phyloP scores from a whole-genome alignment of 371 early-diverging fungal species.

The Syncephalastrum racemosum region DNA sequence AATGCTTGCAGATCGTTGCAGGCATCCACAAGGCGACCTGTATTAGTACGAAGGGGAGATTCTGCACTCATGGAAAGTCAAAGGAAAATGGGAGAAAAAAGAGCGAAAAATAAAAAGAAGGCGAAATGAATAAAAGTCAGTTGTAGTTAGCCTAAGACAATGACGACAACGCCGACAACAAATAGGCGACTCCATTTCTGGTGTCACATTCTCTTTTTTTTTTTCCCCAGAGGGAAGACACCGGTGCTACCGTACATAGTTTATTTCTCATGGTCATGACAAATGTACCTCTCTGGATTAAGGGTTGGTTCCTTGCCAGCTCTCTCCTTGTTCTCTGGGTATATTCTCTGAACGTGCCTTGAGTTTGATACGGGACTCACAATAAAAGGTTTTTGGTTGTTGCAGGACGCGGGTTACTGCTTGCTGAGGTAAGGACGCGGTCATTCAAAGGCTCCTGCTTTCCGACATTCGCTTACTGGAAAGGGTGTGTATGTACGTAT shows the following conservation, averaged over 20 bases:
- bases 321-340: conserved; percentile 32
- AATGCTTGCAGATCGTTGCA: too few species aligned
- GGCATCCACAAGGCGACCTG: too few species aligned
- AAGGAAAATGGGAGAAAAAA: too few species aligned
- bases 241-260: too few species aligned
- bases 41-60: too few species aligned
- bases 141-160: too few species aligned
- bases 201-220: conserved; percentile 1
- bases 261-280: background rate
- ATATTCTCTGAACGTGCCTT: background rate
- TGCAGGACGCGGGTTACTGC: conserved; percentile 40
- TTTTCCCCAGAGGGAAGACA: background rate
- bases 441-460: background rate
- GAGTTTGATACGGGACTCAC: background rate
- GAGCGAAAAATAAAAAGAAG: too few species aligned
- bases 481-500: background rate
- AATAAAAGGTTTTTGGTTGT: background rate
- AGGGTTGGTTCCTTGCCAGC: conserved; percentile 26
- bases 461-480: too few species aligned
- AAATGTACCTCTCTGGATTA: conserved; percentile 21
- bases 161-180: too few species aligned
- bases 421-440: conserved; percentile 26
- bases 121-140: too few species aligned
- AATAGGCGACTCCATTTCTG: background rate
- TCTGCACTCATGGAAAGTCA: too few species aligned